These are phyloP conservation scores for Albifimbria verrucaria DNA, from an alignment of 2,329 filamentous ascomycete genomes.

Conservation along the genomic window DNA sequence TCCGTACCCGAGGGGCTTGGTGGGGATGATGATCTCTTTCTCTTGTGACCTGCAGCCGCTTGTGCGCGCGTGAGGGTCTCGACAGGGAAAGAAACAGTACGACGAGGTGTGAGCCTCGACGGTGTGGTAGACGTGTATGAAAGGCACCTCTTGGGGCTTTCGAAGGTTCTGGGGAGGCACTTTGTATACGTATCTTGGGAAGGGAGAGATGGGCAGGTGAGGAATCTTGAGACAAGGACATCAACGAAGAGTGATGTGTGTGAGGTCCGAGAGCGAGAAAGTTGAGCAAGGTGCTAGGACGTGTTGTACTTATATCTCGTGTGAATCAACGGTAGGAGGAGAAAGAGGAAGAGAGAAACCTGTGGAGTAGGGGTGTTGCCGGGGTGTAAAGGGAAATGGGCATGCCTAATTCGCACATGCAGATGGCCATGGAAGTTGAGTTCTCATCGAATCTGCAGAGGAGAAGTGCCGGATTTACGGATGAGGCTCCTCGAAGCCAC, in stretches of 20 bases:
- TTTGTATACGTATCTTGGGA: conserved; percentile 24
- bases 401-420: neutral
- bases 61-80: neutral
- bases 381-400: neutral
- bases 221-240: conserved; percentile 18
- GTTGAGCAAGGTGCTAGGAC: neutral
- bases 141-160: conserved; percentile 4
- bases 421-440: neutral
- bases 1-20: neutral
- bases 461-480: neutral
- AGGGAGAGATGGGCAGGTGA: conserved; percentile 11
- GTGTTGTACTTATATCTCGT: neutral
- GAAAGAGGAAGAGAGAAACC: neutral
- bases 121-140: conserved; percentile 4
- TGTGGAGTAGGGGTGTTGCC: neutral
- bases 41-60: conserved; percentile 7
- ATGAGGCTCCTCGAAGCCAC: conserved; percentile 1
- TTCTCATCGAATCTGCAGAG: neutral
- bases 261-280: neutral
- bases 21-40: conserved; percentile 12
- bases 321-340: neutral
- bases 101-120: conserved; percentile 12
- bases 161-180: conserved; percentile 19
- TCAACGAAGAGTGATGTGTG: conserved; percentile 18
- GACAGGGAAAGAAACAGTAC: conserved; percentile 11